Conservation (phyloP, 164 flowering plant species). For the Stephania japonica region DNA sequence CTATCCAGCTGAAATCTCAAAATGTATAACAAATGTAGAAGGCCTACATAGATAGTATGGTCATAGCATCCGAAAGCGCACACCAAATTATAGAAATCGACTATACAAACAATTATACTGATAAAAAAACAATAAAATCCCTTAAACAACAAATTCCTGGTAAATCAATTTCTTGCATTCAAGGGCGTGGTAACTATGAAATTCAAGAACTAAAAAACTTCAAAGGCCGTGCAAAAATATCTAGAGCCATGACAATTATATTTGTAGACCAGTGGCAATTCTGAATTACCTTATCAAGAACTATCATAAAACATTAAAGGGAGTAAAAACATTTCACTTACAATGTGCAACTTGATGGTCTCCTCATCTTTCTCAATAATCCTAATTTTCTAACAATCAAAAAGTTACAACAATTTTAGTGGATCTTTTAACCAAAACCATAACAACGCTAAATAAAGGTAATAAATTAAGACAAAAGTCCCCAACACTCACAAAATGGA, state of each 20-base stretch:
- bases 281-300: neutral
- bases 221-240: neutral
- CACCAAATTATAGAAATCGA: too few relatives aligned
- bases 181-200: neutral
- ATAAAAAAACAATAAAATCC: too few relatives aligned
- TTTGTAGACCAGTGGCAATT: neutral
- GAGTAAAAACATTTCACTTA: conserved; percentile 15
- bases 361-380: conserved; percentile 44
- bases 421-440: too few relatives aligned
- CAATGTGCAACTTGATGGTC: conserved; percentile 47
- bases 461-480: neutral
- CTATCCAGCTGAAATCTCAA: too few relatives aligned
- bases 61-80: too few relatives aligned
- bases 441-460: neutral
- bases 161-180: too few relatives aligned
- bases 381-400: conserved; percentile 35
- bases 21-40: too few relatives aligned
- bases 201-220: neutral
- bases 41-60: too few relatives aligned
- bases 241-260: neutral
- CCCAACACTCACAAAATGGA: conserved; percentile 36
- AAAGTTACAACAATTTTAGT: neutral
- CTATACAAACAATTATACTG: too few relatives aligned
- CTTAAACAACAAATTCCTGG: too few relatives aligned
- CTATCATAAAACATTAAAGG: neutral